phyloP scores from a whole-genome alignment of 768 basidiomycete genomes.

The Phallus indusiatus region DNA sequence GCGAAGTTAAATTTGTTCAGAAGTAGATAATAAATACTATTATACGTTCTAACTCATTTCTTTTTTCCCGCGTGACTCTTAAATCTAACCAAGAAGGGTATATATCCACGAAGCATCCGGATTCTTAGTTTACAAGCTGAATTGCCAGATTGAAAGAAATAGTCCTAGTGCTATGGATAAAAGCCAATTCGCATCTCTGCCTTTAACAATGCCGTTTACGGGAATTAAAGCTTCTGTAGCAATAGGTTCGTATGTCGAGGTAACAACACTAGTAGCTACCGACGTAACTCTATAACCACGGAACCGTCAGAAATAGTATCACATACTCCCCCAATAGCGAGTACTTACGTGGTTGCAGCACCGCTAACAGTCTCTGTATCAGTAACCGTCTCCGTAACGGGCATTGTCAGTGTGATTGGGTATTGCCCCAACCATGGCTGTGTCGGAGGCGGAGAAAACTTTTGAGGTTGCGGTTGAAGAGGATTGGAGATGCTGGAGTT shows the following conservation, averaged over 20 bases:
- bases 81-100: too few relatives aligned
- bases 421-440: slow-evolving; percentile 17
- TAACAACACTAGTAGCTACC: not conserved
- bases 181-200: not conserved
- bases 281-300: not conserved
- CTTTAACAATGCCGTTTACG: not conserved
- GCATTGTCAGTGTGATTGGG: not conserved
- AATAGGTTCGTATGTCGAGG: not conserved
- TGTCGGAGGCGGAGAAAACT: slow-evolving; percentile 21
- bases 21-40: not conserved
- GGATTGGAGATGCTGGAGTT: slow-evolving; percentile 13
- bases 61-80: too few relatives aligned
- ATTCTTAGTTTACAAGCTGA: not conserved
- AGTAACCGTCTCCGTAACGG: not conserved
- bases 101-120: too few relatives aligned
- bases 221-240: not conserved
- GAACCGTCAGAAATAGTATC: not conserved
- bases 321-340: not conserved
- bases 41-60: not conserved
- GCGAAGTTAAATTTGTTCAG: not conserved
- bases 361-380: not conserved
- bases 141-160: not conserved
- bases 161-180: not conserved
- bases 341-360: not conserved
- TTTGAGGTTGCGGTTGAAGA: slow-evolving; percentile 25